Evolutionary conservation across 768 basidiomycete genomes (phyloP).

Genomic region (Sarcodon sp.): DNA sequence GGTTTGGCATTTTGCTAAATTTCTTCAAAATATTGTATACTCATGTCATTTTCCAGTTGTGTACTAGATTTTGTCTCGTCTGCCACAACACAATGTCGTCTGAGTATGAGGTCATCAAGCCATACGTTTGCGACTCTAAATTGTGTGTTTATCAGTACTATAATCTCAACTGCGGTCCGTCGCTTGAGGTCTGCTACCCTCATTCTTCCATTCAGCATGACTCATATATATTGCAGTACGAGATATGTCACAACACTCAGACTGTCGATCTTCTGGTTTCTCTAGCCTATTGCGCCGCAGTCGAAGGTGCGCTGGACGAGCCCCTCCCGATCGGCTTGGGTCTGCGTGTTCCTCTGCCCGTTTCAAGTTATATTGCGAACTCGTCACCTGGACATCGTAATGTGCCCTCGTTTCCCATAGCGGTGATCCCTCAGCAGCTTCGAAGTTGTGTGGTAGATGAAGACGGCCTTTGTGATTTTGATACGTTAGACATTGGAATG

Average conservation of each 20-base stretch:
- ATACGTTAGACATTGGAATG: slow-evolving; percentile 23
- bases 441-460: slow-evolving; percentile 1
- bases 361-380: neutral
- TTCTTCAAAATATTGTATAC: neutral
- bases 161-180: slow-evolving; percentile 47
- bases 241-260: slow-evolving; percentile 49
- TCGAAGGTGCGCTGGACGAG: slow-evolving; percentile 38
- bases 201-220: neutral
- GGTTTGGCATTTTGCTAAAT: slow-evolving; percentile 19
- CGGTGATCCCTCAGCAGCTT: neutral
- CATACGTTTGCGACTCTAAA: slow-evolving; percentile 56
- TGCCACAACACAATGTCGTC: slow-evolving; percentile 47
- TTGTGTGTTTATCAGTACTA: slow-evolving; percentile 66
- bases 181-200: slow-evolving; percentile 38
- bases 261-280: slow-evolving; percentile 62
- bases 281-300: slow-evolving; percentile 42
- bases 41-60: slow-evolving; percentile 28
- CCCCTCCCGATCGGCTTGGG: slow-evolving; percentile 50
- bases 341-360: slow-evolving; percentile 35
- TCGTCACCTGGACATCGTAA: neutral
- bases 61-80: slow-evolving; percentile 61
- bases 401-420: slow-evolving; percentile 3
- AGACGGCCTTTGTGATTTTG: slow-evolving; percentile 40
- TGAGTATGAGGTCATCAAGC: slow-evolving; percentile 50
- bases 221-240: slow-evolving; percentile 32